Conservation (phyloP, 202 grass and related monocot genomes). For the Saccharum hybrid region DNA sequence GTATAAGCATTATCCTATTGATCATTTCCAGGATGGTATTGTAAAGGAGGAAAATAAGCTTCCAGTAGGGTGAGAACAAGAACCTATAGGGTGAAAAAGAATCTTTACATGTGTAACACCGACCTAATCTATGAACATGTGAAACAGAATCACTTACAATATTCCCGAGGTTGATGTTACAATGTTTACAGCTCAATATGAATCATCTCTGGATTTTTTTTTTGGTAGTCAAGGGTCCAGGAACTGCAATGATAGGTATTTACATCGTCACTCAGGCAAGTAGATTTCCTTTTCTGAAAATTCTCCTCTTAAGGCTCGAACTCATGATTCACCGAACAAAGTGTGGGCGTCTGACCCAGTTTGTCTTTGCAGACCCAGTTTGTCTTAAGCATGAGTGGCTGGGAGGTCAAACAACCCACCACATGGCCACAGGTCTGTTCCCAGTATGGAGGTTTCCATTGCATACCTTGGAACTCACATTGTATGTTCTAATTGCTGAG, state of each 20-base stretch:
- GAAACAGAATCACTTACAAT: constrained; percentile 40
- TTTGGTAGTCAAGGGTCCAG: neutral
- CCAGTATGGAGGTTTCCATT: constrained; percentile 31
- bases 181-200: constrained; percentile 37
- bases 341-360: neutral
- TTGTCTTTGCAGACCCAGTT: neutral
- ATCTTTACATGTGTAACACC: constrained; percentile 53
- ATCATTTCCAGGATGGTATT: constrained; percentile 16
- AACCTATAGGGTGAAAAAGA: too few species aligned
- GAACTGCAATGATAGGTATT: constrained; percentile 33
- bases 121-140: constrained; percentile 44
- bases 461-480: constrained; percentile 30
- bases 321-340: neutral
- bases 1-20: constrained; percentile 31
- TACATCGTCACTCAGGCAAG: constrained; percentile 53
- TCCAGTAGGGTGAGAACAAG: neutral
- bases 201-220: constrained; percentile 29
- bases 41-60: neutral
- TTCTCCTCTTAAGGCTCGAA: neutral
- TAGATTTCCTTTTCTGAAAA: constrained; percentile 21
- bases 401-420: neutral
- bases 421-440: neutral
- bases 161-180: constrained; percentile 35
- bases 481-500: constrained; percentile 40
- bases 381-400: neutral